Base-by-base conservation (phyloP, 306 rosid genomes). In the Prunus davidiana region DNA sequence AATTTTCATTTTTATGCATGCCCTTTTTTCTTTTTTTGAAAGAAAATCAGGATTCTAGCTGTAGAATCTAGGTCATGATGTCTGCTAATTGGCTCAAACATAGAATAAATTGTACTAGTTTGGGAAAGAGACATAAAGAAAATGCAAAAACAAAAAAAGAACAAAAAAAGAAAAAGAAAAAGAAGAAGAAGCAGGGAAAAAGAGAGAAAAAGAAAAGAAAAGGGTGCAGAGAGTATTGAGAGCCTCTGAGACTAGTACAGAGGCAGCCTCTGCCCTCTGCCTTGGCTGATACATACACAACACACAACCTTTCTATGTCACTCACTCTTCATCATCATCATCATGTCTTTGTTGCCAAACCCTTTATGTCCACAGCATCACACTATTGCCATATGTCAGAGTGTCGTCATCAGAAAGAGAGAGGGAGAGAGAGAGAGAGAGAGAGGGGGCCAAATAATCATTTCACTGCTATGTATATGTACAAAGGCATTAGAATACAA, bases 221-320 rank as follows among this genome's bases (percentile, higher is more conserved):
- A n/a, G 18, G 32, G 64, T 32, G 10, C 20, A 19, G 75, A 71
- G 75, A 71, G 24, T 71, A 51, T 15, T 30, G 63, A 70, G 13
- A 12, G 3, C 5, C 5, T 19, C 50, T 52, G 50, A 30, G 74
- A 56, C 62, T 10, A 6, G 9, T 7, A 38, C 52, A 47, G 52
- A 47, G 52, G 3, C 4, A 52, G 8, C 57, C 20, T n/a, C 67
- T 62, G 67, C 43, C 43, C 43, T 34, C 38, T 5, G 75, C 52
- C 34, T 54, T 34, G 65, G 52, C 52, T 34, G 65, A 56, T 22
- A 27, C 24, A 22, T 38, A 62, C 43, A 62, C 66, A 61, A 61
- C 38, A 34, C 43, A 55, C 20, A 58, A 55, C 76, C 64, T 71
- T 71, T 55, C 51, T 34, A 18, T 57, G 55, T 22, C 76, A 57